Conservation (phyloP, 2,329 filamentous ascomycete genomes). For the Fusarium coicis region DNA sequence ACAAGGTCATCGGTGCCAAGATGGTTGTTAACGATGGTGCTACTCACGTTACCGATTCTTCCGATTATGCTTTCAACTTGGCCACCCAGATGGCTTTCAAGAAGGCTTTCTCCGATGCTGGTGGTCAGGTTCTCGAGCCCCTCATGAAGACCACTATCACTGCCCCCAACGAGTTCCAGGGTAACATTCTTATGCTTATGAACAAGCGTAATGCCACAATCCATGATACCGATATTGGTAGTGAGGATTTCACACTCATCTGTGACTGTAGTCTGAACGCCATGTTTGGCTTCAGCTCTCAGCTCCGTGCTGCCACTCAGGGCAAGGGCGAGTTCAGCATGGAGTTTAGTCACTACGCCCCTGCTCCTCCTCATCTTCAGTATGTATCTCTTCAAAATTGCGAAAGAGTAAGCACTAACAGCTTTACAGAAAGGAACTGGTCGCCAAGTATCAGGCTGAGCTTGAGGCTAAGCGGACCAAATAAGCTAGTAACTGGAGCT, state of each 20-base stretch:
- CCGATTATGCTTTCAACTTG: slow-evolving; percentile 93
- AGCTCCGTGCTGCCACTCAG: slow-evolving; percentile 92
- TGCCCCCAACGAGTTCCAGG: slow-evolving; percentile 96
- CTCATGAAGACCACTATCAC: slow-evolving; percentile 99
- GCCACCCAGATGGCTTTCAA: slow-evolving; percentile 97
- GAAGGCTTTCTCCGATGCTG: slow-evolving; percentile 85
- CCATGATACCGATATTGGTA: slow-evolving; percentile 92
- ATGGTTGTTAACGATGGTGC: slow-evolving; percentile 98
- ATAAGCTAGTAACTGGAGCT: slow-evolving; percentile 46
- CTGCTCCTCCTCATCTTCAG: slow-evolving; percentile 90
- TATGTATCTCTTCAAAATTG: slow-evolving; percentile 58
- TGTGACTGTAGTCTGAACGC: slow-evolving; percentile 94
- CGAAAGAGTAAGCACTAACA: slow-evolving; percentile 5
- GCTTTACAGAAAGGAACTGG: slow-evolving; percentile 63
- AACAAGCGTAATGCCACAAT: slow-evolving; percentile 98
- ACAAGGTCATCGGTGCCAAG: slow-evolving; percentile 86
- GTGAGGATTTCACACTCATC: slow-evolving; percentile 91
- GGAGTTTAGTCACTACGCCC: slow-evolving; percentile 97
- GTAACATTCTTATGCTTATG: slow-evolving; percentile 90
- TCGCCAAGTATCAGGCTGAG: slow-evolving; percentile 69
- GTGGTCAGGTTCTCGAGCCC: slow-evolving; percentile 89
- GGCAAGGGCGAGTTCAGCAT: slow-evolving; percentile 99
- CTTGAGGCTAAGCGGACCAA: slow-evolving; percentile 67
- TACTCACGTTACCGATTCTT: slow-evolving; percentile 97
- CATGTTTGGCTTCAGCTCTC: slow-evolving; percentile 97